Evolutionary conservation across 208 protist genomes (phyloP).

Genomic region (Phytomonas francai): DNA sequence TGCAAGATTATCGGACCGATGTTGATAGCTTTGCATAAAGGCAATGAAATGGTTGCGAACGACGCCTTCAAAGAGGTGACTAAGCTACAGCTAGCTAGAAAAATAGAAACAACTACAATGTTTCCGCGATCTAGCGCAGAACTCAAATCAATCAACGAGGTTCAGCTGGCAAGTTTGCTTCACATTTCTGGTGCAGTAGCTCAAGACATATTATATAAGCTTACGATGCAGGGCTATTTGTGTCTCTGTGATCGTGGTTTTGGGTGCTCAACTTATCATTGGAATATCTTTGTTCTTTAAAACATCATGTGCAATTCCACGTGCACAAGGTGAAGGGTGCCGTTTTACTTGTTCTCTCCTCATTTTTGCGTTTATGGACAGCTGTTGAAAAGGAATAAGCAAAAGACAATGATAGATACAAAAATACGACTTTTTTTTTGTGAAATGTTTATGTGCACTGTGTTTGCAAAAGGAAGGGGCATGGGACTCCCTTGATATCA

Average conservation of each 20-base stretch:
- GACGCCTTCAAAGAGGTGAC: neutral
- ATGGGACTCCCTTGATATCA: no score
- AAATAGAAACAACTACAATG: conserved; percentile 1
- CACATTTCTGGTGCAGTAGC: conserved; percentile 49
- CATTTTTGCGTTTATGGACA: no score
- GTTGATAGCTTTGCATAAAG: conserved; percentile 16
- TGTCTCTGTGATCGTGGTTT: conserved; percentile 67
- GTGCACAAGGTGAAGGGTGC: no score
- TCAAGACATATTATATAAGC: conserved; percentile 41
- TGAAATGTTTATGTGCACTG: no score
- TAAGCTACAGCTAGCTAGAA: neutral
- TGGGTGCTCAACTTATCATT: conserved; percentile 58
- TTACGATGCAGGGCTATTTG: conserved; percentile 47
- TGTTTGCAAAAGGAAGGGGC: no score
- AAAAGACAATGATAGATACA: no score
- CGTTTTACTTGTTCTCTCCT: no score
- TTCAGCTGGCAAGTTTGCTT: conserved; percentile 46
- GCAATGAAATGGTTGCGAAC: neutral
- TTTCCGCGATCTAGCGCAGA: conserved; percentile 23
- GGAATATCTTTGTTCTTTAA: conserved; percentile 83
- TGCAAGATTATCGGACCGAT: conserved; percentile 42
- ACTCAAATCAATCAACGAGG: conserved; percentile 52
- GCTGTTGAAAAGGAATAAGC: no score
- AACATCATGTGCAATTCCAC: neutral
- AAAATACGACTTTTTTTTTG: no score